phyloP scores from a whole-genome alignment of 495 filamentous ascomycete species.

The Penicillium argentinense region DNA sequence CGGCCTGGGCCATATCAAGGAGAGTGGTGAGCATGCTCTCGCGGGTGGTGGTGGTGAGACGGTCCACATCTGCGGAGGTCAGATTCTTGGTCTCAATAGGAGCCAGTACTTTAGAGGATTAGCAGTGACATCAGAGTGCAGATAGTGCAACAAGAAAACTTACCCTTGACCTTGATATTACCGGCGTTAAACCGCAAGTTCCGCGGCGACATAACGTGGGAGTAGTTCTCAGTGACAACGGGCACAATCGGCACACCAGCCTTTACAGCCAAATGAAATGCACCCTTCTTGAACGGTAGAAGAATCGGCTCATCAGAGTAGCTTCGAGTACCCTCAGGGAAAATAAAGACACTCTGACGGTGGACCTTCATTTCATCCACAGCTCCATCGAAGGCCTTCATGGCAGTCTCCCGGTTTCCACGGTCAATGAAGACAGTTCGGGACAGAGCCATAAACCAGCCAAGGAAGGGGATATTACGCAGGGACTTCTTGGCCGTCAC shows the following conservation, averaged over 20 bases:
- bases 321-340: slow-evolving; percentile 89
- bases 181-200: slow-evolving; percentile 69
- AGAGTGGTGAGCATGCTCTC: slow-evolving; percentile 81
- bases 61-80: slow-evolving; percentile 77
- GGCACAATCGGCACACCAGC: slow-evolving; percentile 92
- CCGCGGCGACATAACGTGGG: slow-evolving; percentile 73
- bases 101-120: slow-evolving; percentile 76
- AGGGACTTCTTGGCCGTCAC: slow-evolving; percentile 91
- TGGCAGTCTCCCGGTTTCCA: slow-evolving; percentile 73
- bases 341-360: slow-evolving; percentile 89
- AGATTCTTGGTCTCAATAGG: slow-evolving; percentile 82
- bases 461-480: slow-evolving; percentile 78
- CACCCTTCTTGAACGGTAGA: slow-evolving; percentile 95
- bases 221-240: slow-evolving; percentile 81
- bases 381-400: slow-evolving; percentile 81
- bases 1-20: slow-evolving; percentile 53
- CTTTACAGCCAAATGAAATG: slow-evolving; percentile 93
- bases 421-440: slow-evolving; percentile 95
- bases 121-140: neutral
- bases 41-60: slow-evolving; percentile 65
- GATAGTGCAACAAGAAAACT: no score
- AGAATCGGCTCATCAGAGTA: slow-evolving; percentile 79
- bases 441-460: slow-evolving; percentile 93
- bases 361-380: slow-evolving; percentile 72
- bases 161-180: slow-evolving; percentile 77